Conservation (phyloP, 805 yeast species). For the Cyberlindnera maclurae region DNA sequence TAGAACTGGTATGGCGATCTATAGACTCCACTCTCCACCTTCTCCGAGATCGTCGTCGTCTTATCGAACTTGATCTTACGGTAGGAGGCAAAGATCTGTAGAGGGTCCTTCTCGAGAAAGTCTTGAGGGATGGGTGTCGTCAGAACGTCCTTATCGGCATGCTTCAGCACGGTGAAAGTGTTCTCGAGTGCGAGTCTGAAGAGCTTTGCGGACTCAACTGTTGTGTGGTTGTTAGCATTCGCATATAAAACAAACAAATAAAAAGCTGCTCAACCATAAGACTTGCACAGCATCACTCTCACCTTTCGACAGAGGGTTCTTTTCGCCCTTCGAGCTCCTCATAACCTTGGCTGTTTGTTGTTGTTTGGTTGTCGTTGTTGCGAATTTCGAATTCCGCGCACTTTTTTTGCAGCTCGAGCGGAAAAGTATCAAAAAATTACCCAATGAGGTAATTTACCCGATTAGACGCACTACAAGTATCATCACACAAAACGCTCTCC, state of each 20-base stretch:
- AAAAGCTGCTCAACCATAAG: too few relatives aligned
- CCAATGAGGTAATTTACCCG: too few relatives aligned
- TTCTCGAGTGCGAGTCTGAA: conserved; percentile 7
- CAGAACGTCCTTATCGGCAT: conserved; percentile 16
- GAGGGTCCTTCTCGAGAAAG: conserved; percentile 15
- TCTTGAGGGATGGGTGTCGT: conserved; percentile 14
- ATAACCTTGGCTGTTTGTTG: too few relatives aligned
- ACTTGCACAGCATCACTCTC: not conserved
- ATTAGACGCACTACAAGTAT: too few relatives aligned
- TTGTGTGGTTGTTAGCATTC: conserved; percentile 6
- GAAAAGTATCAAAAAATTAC: too few relatives aligned
- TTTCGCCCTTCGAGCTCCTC: too few relatives aligned
- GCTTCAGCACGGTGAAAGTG: conserved; percentile 1
- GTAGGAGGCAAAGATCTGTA: conserved; percentile 11
- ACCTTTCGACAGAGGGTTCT: too few relatives aligned
- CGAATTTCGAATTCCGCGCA: too few relatives aligned
- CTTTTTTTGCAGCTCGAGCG: too few relatives aligned
- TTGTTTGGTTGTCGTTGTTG: too few relatives aligned
- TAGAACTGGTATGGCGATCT: conserved; percentile 43
- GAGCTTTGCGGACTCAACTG: conserved; percentile 6
- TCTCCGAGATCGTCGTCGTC: conserved; percentile 36
- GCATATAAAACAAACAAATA: not conserved
- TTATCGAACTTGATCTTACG: not conserved
- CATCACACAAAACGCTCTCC: too few relatives aligned
- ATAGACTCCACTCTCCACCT: conserved; percentile 35